Evolutionary conservation across 75 land plant genomes (phyloP).

Genomic region (Pseudotsuga menziesii): DNA sequence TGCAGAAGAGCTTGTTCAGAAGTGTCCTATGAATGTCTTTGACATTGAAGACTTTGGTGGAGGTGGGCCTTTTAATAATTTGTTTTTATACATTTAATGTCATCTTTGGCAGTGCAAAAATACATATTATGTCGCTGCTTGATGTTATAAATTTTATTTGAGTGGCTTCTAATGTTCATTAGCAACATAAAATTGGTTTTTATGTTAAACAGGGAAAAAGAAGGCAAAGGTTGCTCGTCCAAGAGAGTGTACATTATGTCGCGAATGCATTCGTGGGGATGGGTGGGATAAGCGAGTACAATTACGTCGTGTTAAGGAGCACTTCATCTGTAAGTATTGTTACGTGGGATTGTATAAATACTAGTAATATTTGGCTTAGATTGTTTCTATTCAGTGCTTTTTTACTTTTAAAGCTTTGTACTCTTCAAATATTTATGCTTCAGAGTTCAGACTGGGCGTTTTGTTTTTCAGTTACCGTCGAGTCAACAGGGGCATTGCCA

Average conservation of each 20-base stretch:
- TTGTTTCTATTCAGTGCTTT: neutral
- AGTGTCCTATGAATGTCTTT: constrained; percentile 88
- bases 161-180: neutral
- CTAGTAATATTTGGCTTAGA: neutral
- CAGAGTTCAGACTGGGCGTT: neutral
- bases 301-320: constrained; percentile 77
- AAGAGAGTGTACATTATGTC: constrained; percentile 82
- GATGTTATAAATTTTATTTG: neutral
- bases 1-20: constrained; percentile 77
- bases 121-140: neutral
- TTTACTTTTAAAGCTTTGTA: neutral
- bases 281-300: constrained; percentile 64
- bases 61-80: constrained; percentile 30
- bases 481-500: constrained; percentile 79
- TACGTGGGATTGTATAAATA: neutral
- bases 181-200: neutral
- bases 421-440: neutral
- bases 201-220: constrained; percentile 36
- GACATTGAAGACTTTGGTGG: constrained; percentile 84
- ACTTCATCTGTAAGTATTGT: constrained; percentile 81
- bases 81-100: neutral
- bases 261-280: constrained; percentile 83
- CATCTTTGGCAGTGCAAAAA: neutral
- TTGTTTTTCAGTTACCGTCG: constrained; percentile 63
- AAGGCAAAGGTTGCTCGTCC: constrained; percentile 71